These are phyloP conservation scores for Kodamaea fukazawae DNA, from an alignment of 805 yeast genomes.

Conservation along the genomic window DNA sequence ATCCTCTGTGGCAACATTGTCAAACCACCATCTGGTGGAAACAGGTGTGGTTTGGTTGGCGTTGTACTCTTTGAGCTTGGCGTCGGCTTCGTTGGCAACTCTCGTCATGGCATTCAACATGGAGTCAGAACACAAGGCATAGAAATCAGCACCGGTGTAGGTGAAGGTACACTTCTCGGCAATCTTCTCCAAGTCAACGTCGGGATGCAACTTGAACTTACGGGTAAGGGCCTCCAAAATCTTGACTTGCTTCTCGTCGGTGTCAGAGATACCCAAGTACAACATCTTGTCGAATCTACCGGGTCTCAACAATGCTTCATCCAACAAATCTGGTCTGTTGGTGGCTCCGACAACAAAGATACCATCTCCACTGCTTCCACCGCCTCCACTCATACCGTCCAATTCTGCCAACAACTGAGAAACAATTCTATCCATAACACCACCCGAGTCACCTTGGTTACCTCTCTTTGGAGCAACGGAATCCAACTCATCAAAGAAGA, in stretches of 20 bases:
- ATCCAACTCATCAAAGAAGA: constrained; percentile 95
- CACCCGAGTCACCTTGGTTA: constrained; percentile 97
- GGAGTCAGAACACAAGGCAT: constrained; percentile 92
- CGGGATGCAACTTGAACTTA: constrained; percentile 62
- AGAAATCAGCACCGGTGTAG: constrained; percentile 98
- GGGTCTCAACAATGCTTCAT: constrained; percentile 90
- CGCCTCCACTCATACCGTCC: constrained; percentile 89
- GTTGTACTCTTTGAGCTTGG: constrained; percentile 55
- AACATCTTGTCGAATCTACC: constrained; percentile 95
- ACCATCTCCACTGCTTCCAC: constrained; percentile 58
- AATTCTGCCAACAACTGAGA: constrained; percentile 92
- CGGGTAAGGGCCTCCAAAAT: constrained; percentile 86
- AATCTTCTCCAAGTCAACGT: constrained; percentile 56
- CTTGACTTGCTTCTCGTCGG: constrained; percentile 82
- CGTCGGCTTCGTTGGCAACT: constrained; percentile 73
- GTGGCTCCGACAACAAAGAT: constrained; percentile 99
- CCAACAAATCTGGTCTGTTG: constrained; percentile 90
- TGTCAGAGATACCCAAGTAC: constrained; percentile 89
- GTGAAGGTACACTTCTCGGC: constrained; percentile 79
- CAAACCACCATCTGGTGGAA: constrained; percentile 87
- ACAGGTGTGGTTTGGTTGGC: constrained; percentile 40
- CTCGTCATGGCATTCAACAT: constrained; percentile 96
- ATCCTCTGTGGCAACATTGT: constrained; percentile 62
- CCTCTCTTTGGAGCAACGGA: constrained; percentile 99
- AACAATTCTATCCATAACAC: constrained; percentile 98